These are phyloP conservation scores for Catenaria anguillulae DNA, from an alignment of 371 early-diverging fungal genomes.

Conservation along the genomic window DNA sequence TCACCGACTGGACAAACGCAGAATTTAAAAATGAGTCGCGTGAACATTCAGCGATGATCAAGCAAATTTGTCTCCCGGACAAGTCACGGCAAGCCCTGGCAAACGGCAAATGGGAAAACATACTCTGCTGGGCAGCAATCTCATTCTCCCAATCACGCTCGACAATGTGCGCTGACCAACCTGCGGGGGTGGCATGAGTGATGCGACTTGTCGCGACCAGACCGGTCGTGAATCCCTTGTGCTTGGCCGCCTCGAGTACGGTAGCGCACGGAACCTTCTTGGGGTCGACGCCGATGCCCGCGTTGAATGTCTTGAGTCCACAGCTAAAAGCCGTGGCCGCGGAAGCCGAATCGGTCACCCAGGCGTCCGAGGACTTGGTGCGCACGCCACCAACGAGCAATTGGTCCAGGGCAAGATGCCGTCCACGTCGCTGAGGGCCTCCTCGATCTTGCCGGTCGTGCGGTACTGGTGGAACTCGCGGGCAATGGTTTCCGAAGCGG, in stretches of 20 bases:
- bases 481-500: constrained; percentile 80
- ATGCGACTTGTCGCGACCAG: constrained; percentile 81
- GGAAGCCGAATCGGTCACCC: constrained; percentile 89
- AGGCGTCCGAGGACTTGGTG: constrained; percentile 59
- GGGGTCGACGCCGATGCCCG: constrained; percentile 45
- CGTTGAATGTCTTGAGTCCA: constrained; percentile 69
- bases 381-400: constrained; percentile 76
- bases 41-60: no score
- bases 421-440: constrained; percentile 21
- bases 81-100: no score
- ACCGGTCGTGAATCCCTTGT: constrained; percentile 58
- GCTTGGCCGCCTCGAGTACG: constrained; percentile 83
- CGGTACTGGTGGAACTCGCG: constrained; percentile 49
- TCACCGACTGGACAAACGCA: no score
- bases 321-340: constrained; percentile 89
- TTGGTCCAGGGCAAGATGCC: constrained; percentile 53
- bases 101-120: no score
- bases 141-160: constrained; percentile 54
- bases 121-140: constrained; percentile 53
- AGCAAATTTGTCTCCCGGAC: no score
- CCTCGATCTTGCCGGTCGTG: constrained; percentile 18
- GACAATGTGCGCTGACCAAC: constrained; percentile 68
- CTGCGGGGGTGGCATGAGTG: constrained; percentile 74
- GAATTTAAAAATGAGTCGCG: no score
- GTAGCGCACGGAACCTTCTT: constrained; percentile 66